Evolutionary conservation across 257 asterid genomes (phyloP).

Genomic region (Solanum gandarillasii): DNA sequence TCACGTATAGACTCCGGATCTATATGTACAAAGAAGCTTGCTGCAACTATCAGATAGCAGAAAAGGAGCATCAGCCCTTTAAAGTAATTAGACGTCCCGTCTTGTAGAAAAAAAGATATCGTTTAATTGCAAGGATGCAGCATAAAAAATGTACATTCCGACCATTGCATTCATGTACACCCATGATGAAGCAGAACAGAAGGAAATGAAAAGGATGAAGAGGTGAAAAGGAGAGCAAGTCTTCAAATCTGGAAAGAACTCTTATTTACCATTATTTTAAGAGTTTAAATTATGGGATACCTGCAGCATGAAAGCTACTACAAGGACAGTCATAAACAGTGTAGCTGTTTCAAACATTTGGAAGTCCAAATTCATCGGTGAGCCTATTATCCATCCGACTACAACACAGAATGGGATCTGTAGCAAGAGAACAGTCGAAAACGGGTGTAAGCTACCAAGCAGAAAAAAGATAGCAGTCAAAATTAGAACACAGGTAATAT

Average conservation of each 20-base stretch:
- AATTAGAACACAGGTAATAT: neutral
- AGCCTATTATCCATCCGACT: slow-evolving; percentile 67
- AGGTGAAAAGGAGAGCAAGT: neutral
- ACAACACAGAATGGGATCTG: slow-evolving; percentile 73
- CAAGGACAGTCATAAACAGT: slow-evolving; percentile 71
- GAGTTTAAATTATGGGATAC: neutral
- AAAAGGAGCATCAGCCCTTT: slow-evolving; percentile 83
- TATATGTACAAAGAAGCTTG: slow-evolving; percentile 79
- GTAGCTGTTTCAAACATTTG: slow-evolving; percentile 70
- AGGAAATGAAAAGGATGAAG: neutral
- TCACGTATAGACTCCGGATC: slow-evolving; percentile 57
- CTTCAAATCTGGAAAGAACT: neutral
- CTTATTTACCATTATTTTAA: neutral
- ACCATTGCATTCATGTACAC: neutral
- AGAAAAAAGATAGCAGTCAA: neutral
- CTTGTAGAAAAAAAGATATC: slow-evolving; percentile 28
- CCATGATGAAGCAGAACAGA: neutral
- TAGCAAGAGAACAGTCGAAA: neutral
- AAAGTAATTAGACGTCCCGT: slow-evolving; percentile 81
- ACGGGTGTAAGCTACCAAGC: neutral
- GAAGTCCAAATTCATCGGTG: slow-evolving; percentile 62
- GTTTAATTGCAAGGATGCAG: neutral
- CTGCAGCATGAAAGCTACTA: slow-evolving; percentile 72
- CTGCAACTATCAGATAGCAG: slow-evolving; percentile 80
- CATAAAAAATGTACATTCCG: neutral